Evolutionary conservation across 306 rosid species (phyloP).

Genomic region (Vigna nakashimae): DNA sequence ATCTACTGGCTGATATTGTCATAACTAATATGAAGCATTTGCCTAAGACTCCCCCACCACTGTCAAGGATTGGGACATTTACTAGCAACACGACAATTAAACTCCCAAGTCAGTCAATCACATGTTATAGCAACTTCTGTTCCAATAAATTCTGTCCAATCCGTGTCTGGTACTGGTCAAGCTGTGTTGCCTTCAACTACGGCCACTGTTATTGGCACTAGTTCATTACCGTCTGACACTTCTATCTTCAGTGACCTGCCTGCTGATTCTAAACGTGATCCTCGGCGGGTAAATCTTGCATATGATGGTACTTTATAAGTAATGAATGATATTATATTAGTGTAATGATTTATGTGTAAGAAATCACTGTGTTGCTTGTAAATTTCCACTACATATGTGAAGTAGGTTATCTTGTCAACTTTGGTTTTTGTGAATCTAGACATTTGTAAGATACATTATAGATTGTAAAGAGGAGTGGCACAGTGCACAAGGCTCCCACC

Average conservation of each 20-base stretch:
- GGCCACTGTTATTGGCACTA: conserved; percentile 51
- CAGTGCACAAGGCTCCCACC: neutral
- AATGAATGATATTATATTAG: conserved; percentile 6
- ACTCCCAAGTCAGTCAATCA: too few species aligned
- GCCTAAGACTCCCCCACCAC: too few species aligned
- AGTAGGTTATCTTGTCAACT: conserved; percentile 8
- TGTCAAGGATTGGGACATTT: too few species aligned
- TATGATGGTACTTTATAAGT: conserved; percentile 29
- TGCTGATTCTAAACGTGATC: conserved; percentile 88
- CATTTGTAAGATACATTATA: too few species aligned
- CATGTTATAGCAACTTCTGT: too few species aligned
- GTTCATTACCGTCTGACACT: conserved; percentile 61
- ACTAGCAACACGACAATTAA: too few species aligned
- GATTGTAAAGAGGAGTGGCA: neutral
- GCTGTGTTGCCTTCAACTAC: conserved; percentile 55
- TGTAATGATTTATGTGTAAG: neutral
- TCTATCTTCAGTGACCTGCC: conserved; percentile 60
- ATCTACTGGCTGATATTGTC: too few species aligned
- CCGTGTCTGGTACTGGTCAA: conserved; percentile 63
- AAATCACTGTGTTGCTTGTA: neutral
- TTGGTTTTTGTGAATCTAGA: neutral
- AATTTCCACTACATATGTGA: neutral
- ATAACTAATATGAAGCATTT: too few species aligned
- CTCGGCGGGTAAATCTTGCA: conserved; percentile 77
- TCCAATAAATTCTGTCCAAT: conserved; percentile 61